Percentiles rank a stretch among this genome's conserved stretches.
Evolutionary conservation across 78 protist species (phyloP).

Genomic region (Thecamonas trahens): DNA sequence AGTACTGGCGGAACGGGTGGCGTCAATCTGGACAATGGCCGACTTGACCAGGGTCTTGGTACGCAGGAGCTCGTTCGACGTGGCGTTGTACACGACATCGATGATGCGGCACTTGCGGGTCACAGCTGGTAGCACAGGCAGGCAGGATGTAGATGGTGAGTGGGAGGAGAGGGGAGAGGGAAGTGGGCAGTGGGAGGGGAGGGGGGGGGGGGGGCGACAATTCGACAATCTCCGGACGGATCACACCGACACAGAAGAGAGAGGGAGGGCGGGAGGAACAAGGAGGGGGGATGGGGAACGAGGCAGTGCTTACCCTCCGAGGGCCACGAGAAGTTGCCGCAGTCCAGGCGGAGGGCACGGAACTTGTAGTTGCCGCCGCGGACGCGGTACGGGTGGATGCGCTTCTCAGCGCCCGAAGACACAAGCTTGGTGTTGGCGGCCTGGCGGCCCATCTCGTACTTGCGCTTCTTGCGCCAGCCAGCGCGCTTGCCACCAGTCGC

Average conservation of each 20-base stretch:
- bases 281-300: background rate
- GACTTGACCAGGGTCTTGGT: conserved; percentile 98
- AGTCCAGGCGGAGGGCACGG: conserved; percentile 98
- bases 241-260: background rate
- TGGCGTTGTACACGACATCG: conserved; percentile 97
- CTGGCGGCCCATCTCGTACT: conserved; percentile 92
- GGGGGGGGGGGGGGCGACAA: too few species aligned
- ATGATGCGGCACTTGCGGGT: conserved; percentile 84
- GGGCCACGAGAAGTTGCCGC: conserved; percentile 94
- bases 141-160: background rate
- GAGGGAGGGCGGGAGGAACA: background rate
- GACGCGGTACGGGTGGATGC: conserved; percentile 85
- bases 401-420: conserved; percentile 32
- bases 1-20: conserved; percentile 96
- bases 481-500: conserved; percentile 76
- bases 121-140: background rate
- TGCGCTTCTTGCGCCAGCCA: conserved; percentile 81
- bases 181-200: conserved; percentile 16
- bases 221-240: background rate
- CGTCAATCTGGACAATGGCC: conserved; percentile 87
- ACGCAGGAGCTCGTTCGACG: conserved; percentile 98
- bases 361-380: conserved; percentile 95
- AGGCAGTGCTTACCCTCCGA: conserved; percentile 45
- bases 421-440: conserved; percentile 93
- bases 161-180: background rate